Conservation (phyloP, 2,329 filamentous ascomycete genomes). For the Epichloe typhina region DNA sequence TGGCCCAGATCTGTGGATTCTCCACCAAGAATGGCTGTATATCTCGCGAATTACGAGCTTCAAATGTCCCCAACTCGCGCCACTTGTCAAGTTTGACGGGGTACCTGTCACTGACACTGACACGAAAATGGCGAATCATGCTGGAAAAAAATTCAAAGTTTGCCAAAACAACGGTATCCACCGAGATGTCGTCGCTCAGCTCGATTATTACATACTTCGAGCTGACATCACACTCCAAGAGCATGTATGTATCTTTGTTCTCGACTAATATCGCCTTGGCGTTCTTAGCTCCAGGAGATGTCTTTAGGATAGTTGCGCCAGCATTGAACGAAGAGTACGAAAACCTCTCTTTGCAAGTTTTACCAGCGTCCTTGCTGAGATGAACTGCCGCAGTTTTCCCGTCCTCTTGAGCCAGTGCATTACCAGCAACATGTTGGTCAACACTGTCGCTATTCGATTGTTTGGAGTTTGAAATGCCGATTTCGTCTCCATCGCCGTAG, state of each 20-base stretch:
- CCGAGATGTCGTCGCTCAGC: constrained; percentile 71
- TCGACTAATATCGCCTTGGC: constrained; percentile 81
- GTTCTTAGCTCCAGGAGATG: constrained; percentile 75
- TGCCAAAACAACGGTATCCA: constrained; percentile 92
- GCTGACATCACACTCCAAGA: constrained; percentile 72
- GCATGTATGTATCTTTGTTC: constrained; percentile 98
- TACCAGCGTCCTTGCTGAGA: constrained; percentile 84
- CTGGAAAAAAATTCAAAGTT: constrained; percentile 99
- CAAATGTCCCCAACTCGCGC: constrained; percentile 77
- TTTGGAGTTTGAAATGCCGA: not conserved
- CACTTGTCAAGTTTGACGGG: constrained; percentile 87
- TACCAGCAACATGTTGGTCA: constrained; percentile 22
- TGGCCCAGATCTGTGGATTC: constrained; percentile 89
- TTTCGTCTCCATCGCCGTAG: constrained; percentile 13
- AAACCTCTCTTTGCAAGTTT: constrained; percentile 94
- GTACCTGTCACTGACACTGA: constrained; percentile 90
- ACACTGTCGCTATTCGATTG: constrained; percentile 10
- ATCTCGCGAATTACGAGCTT: constrained; percentile 83
- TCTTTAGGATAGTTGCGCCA: constrained; percentile 84
- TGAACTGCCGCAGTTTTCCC: constrained; percentile 39
- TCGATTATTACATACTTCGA: constrained; percentile 95
- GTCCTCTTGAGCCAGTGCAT: constrained; percentile 28
- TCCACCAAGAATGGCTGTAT: constrained; percentile 92
- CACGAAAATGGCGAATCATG: constrained; percentile 80
- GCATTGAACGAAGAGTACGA: constrained; percentile 97